phyloP scores from a whole-genome alignment of 2,329 filamentous ascomycete genomes.

The Cadophora malorum region DNA sequence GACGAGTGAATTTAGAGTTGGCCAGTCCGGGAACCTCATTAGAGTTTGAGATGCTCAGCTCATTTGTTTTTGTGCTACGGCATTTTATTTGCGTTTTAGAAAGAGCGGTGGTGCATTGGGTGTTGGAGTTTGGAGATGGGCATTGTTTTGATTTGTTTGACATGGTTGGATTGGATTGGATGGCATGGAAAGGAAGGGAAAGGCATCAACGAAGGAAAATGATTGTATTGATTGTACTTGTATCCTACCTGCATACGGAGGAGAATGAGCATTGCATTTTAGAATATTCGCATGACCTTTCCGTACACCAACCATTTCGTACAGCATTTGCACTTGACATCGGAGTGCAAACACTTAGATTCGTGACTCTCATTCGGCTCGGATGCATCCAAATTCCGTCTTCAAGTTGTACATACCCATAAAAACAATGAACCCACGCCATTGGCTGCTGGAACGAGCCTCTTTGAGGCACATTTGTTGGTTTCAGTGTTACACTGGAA shows the following conservation, averaged over 20 bases:
- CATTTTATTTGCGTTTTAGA: neutral
- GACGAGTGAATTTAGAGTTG: conserved; percentile 9
- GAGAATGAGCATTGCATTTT: conserved; percentile 14
- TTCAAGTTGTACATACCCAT: neutral
- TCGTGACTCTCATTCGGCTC: no score
- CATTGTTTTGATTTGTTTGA: conserved; percentile 1
- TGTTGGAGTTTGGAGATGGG: conserved; percentile 16
- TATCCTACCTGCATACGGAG: conserved; percentile 15
- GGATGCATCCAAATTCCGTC: neutral
- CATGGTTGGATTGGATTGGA: neutral
- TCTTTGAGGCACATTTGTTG: neutral
- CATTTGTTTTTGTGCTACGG: neutral
- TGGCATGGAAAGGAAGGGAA: neutral
- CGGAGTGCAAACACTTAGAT: no score
- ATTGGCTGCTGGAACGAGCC: conserved; percentile 2
- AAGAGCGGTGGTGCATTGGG: conserved; percentile 15
- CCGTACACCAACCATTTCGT: no score
- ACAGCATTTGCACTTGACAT: no score
- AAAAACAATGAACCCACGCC: neutral
- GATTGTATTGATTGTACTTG: conserved; percentile 21
- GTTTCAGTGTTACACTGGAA: neutral
- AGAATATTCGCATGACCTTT: neutral
- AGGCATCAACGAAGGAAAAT: conserved; percentile 8
- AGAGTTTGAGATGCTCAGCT: conserved; percentile 6
- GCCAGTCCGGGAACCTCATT: neutral